These are phyloP conservation scores for Phytophthora sp. DNA, from an alignment of 352 stramenopile species.

Conservation along the genomic window DNA sequence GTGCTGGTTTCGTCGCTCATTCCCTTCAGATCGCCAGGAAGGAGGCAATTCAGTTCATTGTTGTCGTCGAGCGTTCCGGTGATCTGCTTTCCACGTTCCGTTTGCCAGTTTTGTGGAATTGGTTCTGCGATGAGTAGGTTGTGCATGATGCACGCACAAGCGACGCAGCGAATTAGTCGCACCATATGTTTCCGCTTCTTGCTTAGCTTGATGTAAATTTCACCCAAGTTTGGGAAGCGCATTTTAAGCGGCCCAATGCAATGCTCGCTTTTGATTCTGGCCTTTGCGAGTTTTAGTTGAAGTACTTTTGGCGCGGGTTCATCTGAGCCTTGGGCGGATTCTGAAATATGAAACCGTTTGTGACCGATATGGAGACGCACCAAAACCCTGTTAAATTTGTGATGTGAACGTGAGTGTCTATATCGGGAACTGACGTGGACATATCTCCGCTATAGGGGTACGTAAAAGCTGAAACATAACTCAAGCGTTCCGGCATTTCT, in stretches of 20 bases:
- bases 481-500: no score
- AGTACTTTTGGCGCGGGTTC: slow-evolving; percentile 19
- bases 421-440: no score
- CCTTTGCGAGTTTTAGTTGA: slow-evolving; percentile 27
- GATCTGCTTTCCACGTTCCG: neutral
- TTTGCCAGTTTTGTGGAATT: slow-evolving; percentile 13
- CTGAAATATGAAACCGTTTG: no score
- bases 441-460: no score
- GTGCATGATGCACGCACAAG: slow-evolving; percentile 27
- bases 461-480: no score
- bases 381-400: no score
- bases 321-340: slow-evolving; percentile 15
- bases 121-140: slow-evolving; percentile 29
- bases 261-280: slow-evolving; percentile 32
- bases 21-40: slow-evolving; percentile 1
- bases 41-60: slow-evolving; percentile 19
- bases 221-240: slow-evolving; percentile 28
- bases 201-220: slow-evolving; percentile 10
- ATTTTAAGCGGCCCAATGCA: slow-evolving; percentile 32
- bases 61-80: slow-evolving; percentile 14
- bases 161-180: slow-evolving; percentile 19
- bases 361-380: no score
- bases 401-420: no score
- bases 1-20: slow-evolving; percentile 16
- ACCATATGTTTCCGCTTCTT: slow-evolving; percentile 30